A percentile compares a stretch with the other conserved stretches of the same genome.
phyloP scores from a whole-genome alignment of 805 yeast genomes.

The Myxozyma monticola region DNA sequence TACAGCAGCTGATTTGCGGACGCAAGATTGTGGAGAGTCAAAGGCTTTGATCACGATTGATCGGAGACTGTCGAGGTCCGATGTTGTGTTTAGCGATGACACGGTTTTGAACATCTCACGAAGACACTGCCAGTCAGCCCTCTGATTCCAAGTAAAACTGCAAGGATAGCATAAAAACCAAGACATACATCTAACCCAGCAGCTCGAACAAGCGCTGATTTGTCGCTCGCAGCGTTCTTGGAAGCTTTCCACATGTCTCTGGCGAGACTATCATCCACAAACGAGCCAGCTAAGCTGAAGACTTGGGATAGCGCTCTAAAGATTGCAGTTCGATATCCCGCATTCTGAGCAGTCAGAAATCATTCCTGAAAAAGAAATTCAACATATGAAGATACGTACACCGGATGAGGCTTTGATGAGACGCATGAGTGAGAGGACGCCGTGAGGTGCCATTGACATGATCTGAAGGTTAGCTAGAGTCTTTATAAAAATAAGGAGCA shows the following conservation, averaged over 20 bases:
- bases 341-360: slow-evolving; percentile 19
- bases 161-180: slow-evolving; percentile 15
- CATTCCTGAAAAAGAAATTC: not conserved
- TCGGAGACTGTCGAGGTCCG: slow-evolving; percentile 17
- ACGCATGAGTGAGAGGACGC: slow-evolving; percentile 35
- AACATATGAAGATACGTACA: slow-evolving; percentile 17
- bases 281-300: slow-evolving; percentile 33
- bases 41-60: slow-evolving; percentile 21
- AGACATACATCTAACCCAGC: slow-evolving; percentile 37
- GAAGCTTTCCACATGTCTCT: slow-evolving; percentile 40
- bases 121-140: slow-evolving; percentile 6
- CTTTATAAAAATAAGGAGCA: no score
- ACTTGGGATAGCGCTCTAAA: slow-evolving; percentile 32
- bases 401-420: slow-evolving; percentile 32
- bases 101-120: slow-evolving; percentile 22
- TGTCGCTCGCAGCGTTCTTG: slow-evolving; percentile 33
- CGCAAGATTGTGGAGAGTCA: slow-evolving; percentile 19
- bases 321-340: slow-evolving; percentile 35
- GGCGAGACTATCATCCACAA: slow-evolving; percentile 38
- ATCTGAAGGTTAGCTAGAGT: slow-evolving; percentile 26
- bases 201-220: slow-evolving; percentile 36
- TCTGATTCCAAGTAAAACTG: slow-evolving; percentile 3
- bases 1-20: slow-evolving; percentile 28
- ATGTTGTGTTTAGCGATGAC: slow-evolving; percentile 31
- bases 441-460: slow-evolving; percentile 38